Evolutionary conservation across 2,329 filamentous ascomycete genomes (phyloP).

Genomic region (Phyllosticta citribraziliensis): DNA sequence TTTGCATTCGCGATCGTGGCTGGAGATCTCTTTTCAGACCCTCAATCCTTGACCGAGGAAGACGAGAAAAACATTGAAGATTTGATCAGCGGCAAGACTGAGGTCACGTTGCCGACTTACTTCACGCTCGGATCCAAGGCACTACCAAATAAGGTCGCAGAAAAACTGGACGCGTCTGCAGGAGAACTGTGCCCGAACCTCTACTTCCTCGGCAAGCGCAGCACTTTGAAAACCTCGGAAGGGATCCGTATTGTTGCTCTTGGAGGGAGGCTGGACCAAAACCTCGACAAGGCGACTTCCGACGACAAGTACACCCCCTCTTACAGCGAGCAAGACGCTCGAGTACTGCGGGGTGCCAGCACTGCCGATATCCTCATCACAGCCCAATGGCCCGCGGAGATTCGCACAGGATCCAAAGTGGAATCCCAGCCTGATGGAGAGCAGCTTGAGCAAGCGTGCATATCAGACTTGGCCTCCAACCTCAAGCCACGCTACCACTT

Average conservation of each 20-base stretch:
- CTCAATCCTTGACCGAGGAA: constrained; percentile 34
- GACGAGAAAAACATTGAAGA: constrained; percentile 44
- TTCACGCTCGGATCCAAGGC: constrained; percentile 69
- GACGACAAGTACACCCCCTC: constrained; percentile 66
- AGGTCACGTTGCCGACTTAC: constrained; percentile 75
- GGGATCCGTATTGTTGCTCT: constrained; percentile 80
- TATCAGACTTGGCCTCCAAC: constrained; percentile 67
- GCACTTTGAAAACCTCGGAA: constrained; percentile 79
- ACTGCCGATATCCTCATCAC: constrained; percentile 81
- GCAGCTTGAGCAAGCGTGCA: constrained; percentile 49
- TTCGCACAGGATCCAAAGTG: constrained; percentile 60
- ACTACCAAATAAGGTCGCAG: constrained; percentile 61
- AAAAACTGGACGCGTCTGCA: constrained; percentile 61
- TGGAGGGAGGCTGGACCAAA: constrained; percentile 60
- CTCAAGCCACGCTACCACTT: constrained; percentile 93
- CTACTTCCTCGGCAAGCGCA: constrained; percentile 78
- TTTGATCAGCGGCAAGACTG: constrained; percentile 62
- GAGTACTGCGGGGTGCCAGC: constrained; percentile 64
- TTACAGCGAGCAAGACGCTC: constrained; percentile 69
- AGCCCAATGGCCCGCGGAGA: constrained; percentile 68
- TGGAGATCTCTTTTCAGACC: constrained; percentile 68
- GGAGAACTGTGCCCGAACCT: constrained; percentile 78
- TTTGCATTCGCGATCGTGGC: constrained; percentile 79
- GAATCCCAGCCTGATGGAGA: constrained; percentile 41
- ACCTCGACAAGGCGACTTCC: constrained; percentile 52